Evolutionary conservation across 1,139 yeast species (phyloP).

Genomic region (Arxiozyma heterogenica): DNA sequence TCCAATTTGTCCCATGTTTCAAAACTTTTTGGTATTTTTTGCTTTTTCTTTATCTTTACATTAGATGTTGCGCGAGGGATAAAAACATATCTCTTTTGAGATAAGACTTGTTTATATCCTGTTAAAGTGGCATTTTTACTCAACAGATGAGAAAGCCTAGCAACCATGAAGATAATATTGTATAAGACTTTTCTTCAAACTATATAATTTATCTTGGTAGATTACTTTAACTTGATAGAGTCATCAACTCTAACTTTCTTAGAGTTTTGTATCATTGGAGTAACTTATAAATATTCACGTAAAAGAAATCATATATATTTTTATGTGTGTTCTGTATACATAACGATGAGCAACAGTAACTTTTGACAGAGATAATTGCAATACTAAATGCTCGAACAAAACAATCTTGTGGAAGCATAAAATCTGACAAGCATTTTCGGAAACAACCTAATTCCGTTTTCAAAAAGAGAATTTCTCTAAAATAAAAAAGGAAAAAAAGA

Average conservation of each 20-base stretch:
- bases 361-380: background rate
- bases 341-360: too few relatives aligned
- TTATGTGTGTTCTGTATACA: background rate
- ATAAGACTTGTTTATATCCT: background rate
- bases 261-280: background rate
- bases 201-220: background rate
- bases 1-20: slow-evolving; percentile 9
- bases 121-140: background rate
- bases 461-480: background rate
- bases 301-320: too few relatives aligned
- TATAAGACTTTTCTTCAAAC: background rate
- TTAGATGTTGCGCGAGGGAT: slow-evolving; percentile 12
- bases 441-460: too few relatives aligned
- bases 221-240: background rate
- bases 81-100: slow-evolving; percentile 10
- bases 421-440: background rate
- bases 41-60: slow-evolving; percentile 10
- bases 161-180: background rate
- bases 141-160: background rate
- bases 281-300: too few relatives aligned
- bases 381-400: background rate
- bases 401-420: too few relatives aligned
- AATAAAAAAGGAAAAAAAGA: background rate
- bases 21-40: slow-evolving; percentile 1
- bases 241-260: too few relatives aligned